Evolutionary conservation across 192 early-diverging fungal genomes (phyloP).

Genomic region (Radiomyces spectabilis): DNA sequence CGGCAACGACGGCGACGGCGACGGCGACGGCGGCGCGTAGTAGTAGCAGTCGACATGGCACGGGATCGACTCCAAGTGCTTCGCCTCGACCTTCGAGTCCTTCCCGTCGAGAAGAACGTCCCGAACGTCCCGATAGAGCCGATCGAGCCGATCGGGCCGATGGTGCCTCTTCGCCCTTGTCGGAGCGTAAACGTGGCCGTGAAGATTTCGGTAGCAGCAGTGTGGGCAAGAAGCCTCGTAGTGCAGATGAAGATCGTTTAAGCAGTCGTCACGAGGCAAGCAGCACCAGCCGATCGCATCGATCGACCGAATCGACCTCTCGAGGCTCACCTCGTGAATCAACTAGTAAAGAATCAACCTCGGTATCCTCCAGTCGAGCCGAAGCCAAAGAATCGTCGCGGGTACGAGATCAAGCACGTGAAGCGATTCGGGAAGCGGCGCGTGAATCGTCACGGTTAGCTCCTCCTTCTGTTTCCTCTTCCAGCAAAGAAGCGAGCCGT

Average conservation of each 20-base stretch:
- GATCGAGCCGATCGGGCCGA: not conserved
- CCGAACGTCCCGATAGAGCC: not conserved
- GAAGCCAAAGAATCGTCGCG: not conserved
- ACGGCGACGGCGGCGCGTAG: too few species aligned
- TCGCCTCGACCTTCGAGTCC: too few species aligned
- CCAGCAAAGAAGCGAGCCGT: not conserved
- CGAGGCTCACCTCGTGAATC: not conserved
- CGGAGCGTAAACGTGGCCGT: not conserved
- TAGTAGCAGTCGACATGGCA: not conserved
- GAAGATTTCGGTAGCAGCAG: not conserved
- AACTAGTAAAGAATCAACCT: not conserved
- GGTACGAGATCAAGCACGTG: conserved; percentile 7
- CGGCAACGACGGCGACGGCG: not conserved
- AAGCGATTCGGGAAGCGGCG: conserved; percentile 13
- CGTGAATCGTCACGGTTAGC: not conserved
- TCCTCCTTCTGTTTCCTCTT: not conserved
- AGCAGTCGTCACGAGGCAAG: not conserved
- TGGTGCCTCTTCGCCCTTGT: not conserved
- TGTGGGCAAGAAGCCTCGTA: not conserved
- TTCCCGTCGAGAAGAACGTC: not conserved
- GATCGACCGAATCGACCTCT: not conserved
- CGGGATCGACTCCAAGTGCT: not conserved
- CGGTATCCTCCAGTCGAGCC: too few species aligned
- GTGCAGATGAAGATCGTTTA: not conserved
- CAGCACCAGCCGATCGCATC: not conserved